A percentile compares a stretch with the other conserved stretches of the same genome.
These are phyloP conservation scores for Dipsacomyces acuminosporus DNA, from an alignment of 371 early-diverging fungal species.

Conservation along the genomic window DNA sequence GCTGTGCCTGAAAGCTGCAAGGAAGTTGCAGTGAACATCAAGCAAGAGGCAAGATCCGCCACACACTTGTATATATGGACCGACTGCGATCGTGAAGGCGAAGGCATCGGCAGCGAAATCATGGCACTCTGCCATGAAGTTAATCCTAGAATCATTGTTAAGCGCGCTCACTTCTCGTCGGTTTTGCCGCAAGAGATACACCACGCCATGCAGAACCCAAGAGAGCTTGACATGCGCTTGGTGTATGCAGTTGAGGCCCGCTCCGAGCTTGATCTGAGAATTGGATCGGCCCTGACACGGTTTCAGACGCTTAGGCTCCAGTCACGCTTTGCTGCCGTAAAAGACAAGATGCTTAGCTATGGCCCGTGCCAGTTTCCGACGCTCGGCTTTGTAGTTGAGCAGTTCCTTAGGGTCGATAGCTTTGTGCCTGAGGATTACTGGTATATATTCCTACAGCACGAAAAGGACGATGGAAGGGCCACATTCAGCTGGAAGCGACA, in stretches of 20 bases:
- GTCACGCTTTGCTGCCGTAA: conserved; percentile 50
- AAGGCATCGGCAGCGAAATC: conserved; percentile 94
- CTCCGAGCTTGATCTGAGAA: conserved; percentile 93
- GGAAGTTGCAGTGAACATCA: conserved; percentile 62
- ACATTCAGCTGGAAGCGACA: conserved; percentile 72
- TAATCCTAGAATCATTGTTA: conserved; percentile 57
- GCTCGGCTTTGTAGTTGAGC: conserved; percentile 97
- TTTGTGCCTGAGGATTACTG: conserved; percentile 94
- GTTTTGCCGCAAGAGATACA: conserved; percentile 61
- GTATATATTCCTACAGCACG: conserved; percentile 71
- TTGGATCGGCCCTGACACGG: conserved; percentile 96
- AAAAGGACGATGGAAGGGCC: conserved; percentile 47
- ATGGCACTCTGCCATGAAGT: conserved; percentile 58
- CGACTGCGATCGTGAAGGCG: conserved; percentile 99
- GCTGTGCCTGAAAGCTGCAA: conserved; percentile 35
- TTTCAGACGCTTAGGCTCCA: conserved; percentile 81
- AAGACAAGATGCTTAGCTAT: conserved; percentile 74
- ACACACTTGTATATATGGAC: conserved; percentile 96
- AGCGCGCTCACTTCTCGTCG: conserved; percentile 46
- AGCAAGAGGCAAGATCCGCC: conserved; percentile 55
- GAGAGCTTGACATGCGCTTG: conserved; percentile 64
- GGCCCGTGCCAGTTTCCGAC: conserved; percentile 99
- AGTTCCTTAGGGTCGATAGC: conserved; percentile 66
- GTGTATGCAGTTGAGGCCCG: conserved; percentile 92
- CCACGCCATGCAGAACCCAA: conserved; percentile 73